Evolutionary conservation across 768 basidiomycete genomes (phyloP), one percentile per base, ranked within the genome.

Genomic region (Macrolepiota dolichaula): DNA sequence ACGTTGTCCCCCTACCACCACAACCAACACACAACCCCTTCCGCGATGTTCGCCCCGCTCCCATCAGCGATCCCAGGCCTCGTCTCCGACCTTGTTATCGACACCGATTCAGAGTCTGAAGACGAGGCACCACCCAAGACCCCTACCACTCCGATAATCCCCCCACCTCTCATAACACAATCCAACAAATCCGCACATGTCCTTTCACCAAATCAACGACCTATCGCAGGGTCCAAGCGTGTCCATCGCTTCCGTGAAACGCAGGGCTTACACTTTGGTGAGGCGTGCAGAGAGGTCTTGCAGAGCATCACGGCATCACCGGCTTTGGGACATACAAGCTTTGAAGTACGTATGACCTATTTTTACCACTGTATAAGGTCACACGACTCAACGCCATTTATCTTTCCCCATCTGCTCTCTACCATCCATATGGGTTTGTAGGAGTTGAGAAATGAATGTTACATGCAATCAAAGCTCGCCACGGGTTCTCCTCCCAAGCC

Each of bases 371-470:
- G 35, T 49, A 32, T 22, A 10, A 27, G 19, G 57, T 57, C 57
- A 57, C 46, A 57, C 47, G 57, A 49, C 57, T 7, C n/a, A 32
- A 29, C 19, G n/a, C 38, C 36, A 38, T 19, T 59, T 22, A 36
- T 24, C 57, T 36, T 55, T 62, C 32, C 22, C 35, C 13, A 49
- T 22, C 24, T 49, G 47, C 4, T 24, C 10, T 13, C 12, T 9
- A 24, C 15, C 19, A 46, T 22, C 38, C 32, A 10, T 58, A 36
- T 22, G 19, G 57, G 29, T 38, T n/a, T 38, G 11, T 53, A 74
- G 73, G 71, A 74, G 67, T 64, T 74, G 47, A 68, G 72, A 40
- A 32, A 70, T 15, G 73, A 72, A 55, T 71, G 72, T 22, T 74
- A 74, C 57, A 55, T 62, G 5, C 72, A 72, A 56, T 71, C 69